phyloP scores from a whole-genome alignment of 768 basidiomycete genomes.

The Piloderma croceum region DNA sequence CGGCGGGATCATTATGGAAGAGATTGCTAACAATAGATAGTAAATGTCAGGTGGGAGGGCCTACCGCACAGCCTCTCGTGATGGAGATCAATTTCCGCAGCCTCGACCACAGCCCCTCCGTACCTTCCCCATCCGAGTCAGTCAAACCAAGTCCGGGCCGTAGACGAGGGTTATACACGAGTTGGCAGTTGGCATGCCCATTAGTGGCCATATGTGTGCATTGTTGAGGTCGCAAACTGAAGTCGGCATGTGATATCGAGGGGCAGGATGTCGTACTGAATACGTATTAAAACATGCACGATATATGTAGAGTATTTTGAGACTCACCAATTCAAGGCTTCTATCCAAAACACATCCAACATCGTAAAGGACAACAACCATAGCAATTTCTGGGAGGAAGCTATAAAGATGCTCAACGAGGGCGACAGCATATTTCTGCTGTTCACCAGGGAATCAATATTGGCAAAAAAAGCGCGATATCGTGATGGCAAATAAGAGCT shows the following conservation, averaged over 20 bases:
- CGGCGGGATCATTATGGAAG: conserved; percentile 17
- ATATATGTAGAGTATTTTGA: neutral
- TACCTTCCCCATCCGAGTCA: conserved; percentile 33
- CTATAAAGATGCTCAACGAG: conserved; percentile 26
- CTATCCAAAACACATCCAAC: conserved; percentile 33
- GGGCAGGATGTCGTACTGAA: conserved; percentile 25
- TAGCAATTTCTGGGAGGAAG: conserved; percentile 24
- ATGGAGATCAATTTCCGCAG: conserved; percentile 31
- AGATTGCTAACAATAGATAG: conserved; percentile 1
- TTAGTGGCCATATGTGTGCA: conserved; percentile 37
- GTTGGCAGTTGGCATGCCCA: conserved; percentile 30
- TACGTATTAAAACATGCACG: neutral
- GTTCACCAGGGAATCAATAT: conserved; percentile 36
- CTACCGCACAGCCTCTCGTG: conserved; percentile 27
- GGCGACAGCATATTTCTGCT: conserved; percentile 33
- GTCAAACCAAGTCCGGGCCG: conserved; percentile 21
- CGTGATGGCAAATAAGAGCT: conserved; percentile 33
- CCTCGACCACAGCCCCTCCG: conserved; percentile 30
- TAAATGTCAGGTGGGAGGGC: conserved; percentile 3
- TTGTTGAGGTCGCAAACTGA: conserved; percentile 27
- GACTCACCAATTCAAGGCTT: conserved; percentile 23
- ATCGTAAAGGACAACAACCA: conserved; percentile 26
- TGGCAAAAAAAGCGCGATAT: conserved; percentile 31
- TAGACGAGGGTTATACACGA: conserved; percentile 27
- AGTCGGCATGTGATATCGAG: conserved; percentile 15